These are phyloP conservation scores for Discostella pseudostelligera DNA, from an alignment of 108 stramenopile species.

Conservation along the genomic window DNA sequence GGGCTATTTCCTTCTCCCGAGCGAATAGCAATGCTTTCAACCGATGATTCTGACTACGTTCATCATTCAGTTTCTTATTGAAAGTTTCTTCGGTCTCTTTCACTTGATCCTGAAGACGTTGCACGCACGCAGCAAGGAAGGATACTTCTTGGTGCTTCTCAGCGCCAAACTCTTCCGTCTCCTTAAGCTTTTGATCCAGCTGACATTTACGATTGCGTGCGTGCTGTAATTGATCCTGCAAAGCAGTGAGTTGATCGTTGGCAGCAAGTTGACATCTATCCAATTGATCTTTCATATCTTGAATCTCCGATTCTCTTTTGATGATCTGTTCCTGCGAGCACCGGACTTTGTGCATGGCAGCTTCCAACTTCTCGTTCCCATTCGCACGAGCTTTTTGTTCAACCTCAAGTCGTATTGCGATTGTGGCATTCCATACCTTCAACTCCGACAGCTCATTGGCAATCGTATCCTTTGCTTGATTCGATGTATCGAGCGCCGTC, in stretches of 20 bases:
- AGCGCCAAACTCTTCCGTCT: not conserved
- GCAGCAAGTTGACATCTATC: not conserved
- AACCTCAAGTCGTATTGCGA: not conserved
- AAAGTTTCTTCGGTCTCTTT: not conserved
- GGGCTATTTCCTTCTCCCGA: not conserved
- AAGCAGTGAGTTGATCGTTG: not conserved
- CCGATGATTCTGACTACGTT: not conserved
- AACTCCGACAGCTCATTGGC: not conserved
- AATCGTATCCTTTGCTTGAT: not conserved
- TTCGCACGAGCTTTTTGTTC: not conserved
- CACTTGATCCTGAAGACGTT: slow-evolving; percentile 3
- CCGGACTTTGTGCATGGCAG: not conserved
- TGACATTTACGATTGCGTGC: no score
- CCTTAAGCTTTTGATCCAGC: not conserved
- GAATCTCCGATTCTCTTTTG: not conserved
- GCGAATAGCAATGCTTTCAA: not conserved
- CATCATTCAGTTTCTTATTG: slow-evolving; percentile 4
- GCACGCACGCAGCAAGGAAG: not conserved
- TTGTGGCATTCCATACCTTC: not conserved
- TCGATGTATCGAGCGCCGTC: not conserved
- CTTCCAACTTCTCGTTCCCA: not conserved
- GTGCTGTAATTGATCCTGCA: not conserved
- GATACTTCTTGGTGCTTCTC: not conserved
- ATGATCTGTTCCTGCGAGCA: not conserved
- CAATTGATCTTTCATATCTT: not conserved